Percentiles rank a stretch among this genome's conserved stretches.
These are phyloP conservation scores for Citrus australasica DNA, from an alignment of 345 rosid species.

Conservation along the genomic window DNA sequence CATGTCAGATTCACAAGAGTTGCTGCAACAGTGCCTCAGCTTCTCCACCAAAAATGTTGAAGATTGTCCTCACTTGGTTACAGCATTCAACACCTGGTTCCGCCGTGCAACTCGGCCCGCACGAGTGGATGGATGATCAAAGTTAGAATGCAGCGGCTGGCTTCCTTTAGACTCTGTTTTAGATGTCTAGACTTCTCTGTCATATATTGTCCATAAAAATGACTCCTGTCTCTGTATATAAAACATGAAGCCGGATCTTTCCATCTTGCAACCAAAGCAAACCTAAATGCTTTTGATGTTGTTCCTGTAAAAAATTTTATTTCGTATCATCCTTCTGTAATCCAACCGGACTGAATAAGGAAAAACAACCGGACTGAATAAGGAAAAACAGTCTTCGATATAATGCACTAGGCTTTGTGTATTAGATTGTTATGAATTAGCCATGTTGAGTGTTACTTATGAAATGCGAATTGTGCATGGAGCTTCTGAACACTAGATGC, in stretches of 20 bases:
- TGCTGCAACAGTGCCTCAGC: slow-evolving; percentile 61
- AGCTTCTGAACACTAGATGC: too few species aligned
- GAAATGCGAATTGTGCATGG: too few species aligned
- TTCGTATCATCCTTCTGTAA: background rate
- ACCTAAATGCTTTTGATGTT: background rate
- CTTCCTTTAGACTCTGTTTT: background rate
- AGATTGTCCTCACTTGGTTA: slow-evolving; percentile 60
- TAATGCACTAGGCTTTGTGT: background rate
- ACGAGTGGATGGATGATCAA: slow-evolving; percentile 9
- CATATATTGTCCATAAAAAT: slow-evolving; percentile 15
- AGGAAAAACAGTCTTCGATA: background rate
- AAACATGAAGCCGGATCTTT: background rate
- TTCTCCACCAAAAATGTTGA: slow-evolving; percentile 60
- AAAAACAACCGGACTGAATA: background rate
- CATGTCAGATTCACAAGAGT: slow-evolving; percentile 47
- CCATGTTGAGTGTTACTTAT: too few species aligned
- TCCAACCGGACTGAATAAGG: background rate
- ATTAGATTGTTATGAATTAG: background rate
- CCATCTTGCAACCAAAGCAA: slow-evolving; percentile 4
- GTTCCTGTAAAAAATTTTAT: background rate
- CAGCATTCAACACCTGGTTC: slow-evolving; percentile 72
- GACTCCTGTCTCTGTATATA: slow-evolving; percentile 6
- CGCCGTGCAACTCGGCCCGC: slow-evolving; percentile 49
- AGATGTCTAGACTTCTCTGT: background rate
- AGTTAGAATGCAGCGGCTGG: background rate